Percentiles rank a stretch among this genome's conserved stretches.
Conservation (phyloP, 345 rosid species). For the Firmiana major region DNA sequence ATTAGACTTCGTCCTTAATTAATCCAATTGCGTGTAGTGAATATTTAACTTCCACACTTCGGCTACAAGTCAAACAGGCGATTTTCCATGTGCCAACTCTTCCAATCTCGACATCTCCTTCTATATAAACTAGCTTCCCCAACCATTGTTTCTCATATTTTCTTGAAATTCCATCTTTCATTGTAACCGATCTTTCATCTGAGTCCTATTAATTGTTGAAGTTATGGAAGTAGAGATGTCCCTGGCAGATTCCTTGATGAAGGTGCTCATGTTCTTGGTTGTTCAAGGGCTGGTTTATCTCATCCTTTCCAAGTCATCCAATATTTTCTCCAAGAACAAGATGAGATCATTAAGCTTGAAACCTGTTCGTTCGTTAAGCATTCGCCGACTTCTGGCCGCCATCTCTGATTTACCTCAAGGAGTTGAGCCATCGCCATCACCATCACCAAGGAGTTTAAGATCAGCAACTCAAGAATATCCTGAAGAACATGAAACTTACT, state of each 20-base stretch:
- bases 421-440: constrained; percentile 34
- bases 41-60: not conserved
- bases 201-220: not conserved
- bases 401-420: constrained; percentile 39
- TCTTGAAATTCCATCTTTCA: not conserved
- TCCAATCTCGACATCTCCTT: not conserved
- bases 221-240: not conserved
- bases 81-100: not conserved
- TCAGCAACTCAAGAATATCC: constrained; percentile 3
- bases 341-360: constrained; percentile 42
- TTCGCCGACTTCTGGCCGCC: constrained; percentile 43
- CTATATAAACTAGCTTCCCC: not conserved
- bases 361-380: constrained; percentile 43
- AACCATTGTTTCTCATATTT: not conserved
- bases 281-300: constrained; percentile 51
- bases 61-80: constrained; percentile 1
- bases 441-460: constrained; percentile 15
- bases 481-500: constrained; percentile 5
- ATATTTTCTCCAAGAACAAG: constrained; percentile 41
- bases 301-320: constrained; percentile 45
- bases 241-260: constrained; percentile 28
- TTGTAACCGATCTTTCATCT: not conserved
- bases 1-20: not conserved
- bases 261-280: constrained; percentile 36
- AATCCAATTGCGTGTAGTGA: constrained; percentile 11